Percentiles rank a stretch among this genome's conserved stretches.
Conservation (phyloP, 2,329 filamentous ascomycete genomes). For the Teratosphaeria gauchensis region DNA sequence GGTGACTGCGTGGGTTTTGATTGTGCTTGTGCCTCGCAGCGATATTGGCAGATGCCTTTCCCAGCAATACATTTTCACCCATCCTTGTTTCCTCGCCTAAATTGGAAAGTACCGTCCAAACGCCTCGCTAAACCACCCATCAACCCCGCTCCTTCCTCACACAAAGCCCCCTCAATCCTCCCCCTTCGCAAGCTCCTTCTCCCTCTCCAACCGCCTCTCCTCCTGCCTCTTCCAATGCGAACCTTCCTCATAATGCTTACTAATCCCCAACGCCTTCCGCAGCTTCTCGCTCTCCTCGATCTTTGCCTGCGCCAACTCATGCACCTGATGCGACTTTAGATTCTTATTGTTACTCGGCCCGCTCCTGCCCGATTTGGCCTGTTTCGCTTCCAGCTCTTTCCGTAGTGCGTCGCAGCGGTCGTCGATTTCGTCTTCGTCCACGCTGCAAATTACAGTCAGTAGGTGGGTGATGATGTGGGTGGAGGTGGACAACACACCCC, state of each 20-base stretch:
- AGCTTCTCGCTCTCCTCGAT: slow-evolving; percentile 88
- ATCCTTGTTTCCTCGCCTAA: too few relatives aligned
- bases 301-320: slow-evolving; percentile 93
- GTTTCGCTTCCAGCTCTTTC: slow-evolving; percentile 50
- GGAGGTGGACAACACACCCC: slow-evolving; percentile 43
- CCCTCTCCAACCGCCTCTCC: slow-evolving; percentile 42
- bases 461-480: not conserved
- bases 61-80: too few relatives aligned
- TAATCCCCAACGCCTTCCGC: slow-evolving; percentile 76
- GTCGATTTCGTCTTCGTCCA: slow-evolving; percentile 88
- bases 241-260: slow-evolving; percentile 75
- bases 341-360: slow-evolving; percentile 38
- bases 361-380: slow-evolving; percentile 38
- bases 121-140: too few relatives aligned
- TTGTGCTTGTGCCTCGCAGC: too few relatives aligned
- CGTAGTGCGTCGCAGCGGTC: slow-evolving; percentile 58
- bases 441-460: slow-evolving; percentile 32
- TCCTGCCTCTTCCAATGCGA: slow-evolving; percentile 79
- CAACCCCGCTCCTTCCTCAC: too few relatives aligned
- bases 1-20: too few relatives aligned
- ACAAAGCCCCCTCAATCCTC: slow-evolving; percentile 2
- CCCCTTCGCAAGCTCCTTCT: slow-evolving; percentile 11
- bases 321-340: slow-evolving; percentile 87
- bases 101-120: too few relatives aligned
- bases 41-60: too few relatives aligned